phyloP scores from a whole-genome alignment of 495 filamentous ascomycete genomes.

The Oidiodendron maius region DNA sequence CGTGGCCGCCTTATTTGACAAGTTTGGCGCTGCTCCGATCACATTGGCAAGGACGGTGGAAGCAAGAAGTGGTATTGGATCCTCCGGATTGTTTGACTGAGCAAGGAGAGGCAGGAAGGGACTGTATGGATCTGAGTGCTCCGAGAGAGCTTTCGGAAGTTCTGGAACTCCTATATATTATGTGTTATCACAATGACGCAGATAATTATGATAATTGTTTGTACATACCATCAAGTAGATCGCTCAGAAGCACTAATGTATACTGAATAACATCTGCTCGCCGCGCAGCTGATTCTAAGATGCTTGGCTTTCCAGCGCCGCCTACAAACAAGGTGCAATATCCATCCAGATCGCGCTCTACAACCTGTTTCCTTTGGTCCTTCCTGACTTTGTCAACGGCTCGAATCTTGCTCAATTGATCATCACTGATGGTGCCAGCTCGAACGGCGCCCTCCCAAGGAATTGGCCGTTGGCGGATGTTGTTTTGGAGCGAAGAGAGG shows the following conservation, averaged over 20 bases:
- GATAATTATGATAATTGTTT: background rate
- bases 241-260: slow-evolving; percentile 81
- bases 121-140: slow-evolving; percentile 72
- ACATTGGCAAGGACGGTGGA: slow-evolving; percentile 82
- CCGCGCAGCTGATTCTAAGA: slow-evolving; percentile 73
- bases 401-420: slow-evolving; percentile 92
- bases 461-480: slow-evolving; percentile 89
- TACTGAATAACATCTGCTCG: slow-evolving; percentile 89
- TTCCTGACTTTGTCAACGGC: slow-evolving; percentile 94
- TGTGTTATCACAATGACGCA: slow-evolving; percentile 5
- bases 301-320: slow-evolving; percentile 60
- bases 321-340: slow-evolving; percentile 80
- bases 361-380: slow-evolving; percentile 73
- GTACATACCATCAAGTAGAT: slow-evolving; percentile 73
- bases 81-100: slow-evolving; percentile 73
- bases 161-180: slow-evolving; percentile 62
- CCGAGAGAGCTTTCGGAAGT: slow-evolving; percentile 67
- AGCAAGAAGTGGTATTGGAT: slow-evolving; percentile 81
- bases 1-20: slow-evolving; percentile 45
- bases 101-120: slow-evolving; percentile 82
- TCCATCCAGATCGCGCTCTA: slow-evolving; percentile 70
- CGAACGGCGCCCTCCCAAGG: slow-evolving; percentile 97
- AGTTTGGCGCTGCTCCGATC: slow-evolving; percentile 61
- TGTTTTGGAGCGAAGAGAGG: slow-evolving; percentile 85
- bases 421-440: slow-evolving; percentile 87